phyloP scores from a whole-genome alignment of 768 basidiomycete genomes.

The Kwoniella europaea region DNA sequence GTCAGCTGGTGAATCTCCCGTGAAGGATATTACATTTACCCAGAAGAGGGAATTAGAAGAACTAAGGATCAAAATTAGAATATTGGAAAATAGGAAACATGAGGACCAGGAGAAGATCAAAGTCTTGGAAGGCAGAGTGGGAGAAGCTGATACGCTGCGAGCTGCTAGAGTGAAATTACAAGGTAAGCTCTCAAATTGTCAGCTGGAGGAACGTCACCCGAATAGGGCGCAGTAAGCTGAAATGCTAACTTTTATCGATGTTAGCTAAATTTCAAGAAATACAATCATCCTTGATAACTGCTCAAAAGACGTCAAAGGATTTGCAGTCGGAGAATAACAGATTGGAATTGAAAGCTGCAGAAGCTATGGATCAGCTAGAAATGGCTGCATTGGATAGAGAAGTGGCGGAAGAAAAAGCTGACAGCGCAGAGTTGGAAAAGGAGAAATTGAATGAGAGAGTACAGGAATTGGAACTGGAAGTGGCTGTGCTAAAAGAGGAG shows the following conservation, averaged over 20 bases:
- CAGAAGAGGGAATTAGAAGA: constrained; percentile 65
- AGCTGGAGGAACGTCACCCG: too few species aligned
- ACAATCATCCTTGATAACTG: constrained; percentile 76
- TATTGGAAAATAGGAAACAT: constrained; percentile 81
- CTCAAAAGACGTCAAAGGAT: constrained; percentile 78
- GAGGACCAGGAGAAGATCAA: constrained; percentile 85
- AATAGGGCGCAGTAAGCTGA: constrained; percentile 10
- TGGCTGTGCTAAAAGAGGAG: constrained; percentile 70
- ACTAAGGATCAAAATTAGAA: constrained; percentile 77
- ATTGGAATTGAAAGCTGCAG: constrained; percentile 72
- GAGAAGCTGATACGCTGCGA: constrained; percentile 82
- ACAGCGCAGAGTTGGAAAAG: constrained; percentile 75
- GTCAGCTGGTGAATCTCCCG: constrained; percentile 30
- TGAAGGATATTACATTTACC: constrained; percentile 24
- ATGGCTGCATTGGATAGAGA: constrained; percentile 96
- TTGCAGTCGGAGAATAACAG: constrained; percentile 71
- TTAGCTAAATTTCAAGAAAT: constrained; percentile 78
- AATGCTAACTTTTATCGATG: neutral
- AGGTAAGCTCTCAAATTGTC: constrained; percentile 34
- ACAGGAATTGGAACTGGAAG: constrained; percentile 80
- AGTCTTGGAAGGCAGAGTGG: constrained; percentile 80
- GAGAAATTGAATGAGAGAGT: constrained; percentile 78
- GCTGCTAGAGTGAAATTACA: constrained; percentile 86
- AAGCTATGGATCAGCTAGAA: constrained; percentile 87
- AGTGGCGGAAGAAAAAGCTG: constrained; percentile 90